Evolutionary conservation across 768 basidiomycete genomes (phyloP).

Genomic region (Lactarius indigo): DNA sequence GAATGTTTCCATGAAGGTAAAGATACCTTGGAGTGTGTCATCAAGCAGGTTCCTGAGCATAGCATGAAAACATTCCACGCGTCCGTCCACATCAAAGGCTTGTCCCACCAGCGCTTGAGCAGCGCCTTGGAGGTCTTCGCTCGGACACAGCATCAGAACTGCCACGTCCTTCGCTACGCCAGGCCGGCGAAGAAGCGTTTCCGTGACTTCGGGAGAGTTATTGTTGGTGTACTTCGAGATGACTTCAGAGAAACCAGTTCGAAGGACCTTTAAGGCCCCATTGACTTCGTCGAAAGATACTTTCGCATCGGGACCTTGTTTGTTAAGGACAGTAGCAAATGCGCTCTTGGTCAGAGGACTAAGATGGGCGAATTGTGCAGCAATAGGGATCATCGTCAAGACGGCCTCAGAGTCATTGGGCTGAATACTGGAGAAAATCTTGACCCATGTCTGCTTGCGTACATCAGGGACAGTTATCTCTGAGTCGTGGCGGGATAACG

Average conservation of each 20-base stretch:
- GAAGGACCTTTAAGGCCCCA: constrained; percentile 50
- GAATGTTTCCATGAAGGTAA: constrained; percentile 65
- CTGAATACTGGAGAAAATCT: constrained; percentile 56
- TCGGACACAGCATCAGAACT: constrained; percentile 76
- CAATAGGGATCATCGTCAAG: constrained; percentile 51
- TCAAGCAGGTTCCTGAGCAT: constrained; percentile 66
- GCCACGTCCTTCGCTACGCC: constrained; percentile 59
- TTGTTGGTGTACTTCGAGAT: constrained; percentile 66
- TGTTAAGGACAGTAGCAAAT: constrained; percentile 41
- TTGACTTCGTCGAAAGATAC: constrained; percentile 57
- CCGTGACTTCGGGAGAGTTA: constrained; percentile 47
- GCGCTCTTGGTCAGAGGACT: constrained; percentile 54
- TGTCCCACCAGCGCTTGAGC: constrained; percentile 79
- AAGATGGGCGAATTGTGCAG: constrained; percentile 62
- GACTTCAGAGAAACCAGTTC: constrained; percentile 58
- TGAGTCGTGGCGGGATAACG: constrained; percentile 38
- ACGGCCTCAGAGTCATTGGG: constrained; percentile 57
- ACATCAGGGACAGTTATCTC: constrained; percentile 38
- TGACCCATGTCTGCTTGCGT: constrained; percentile 64
- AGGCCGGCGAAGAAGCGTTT: constrained; percentile 51
- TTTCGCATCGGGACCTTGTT: constrained; percentile 29
- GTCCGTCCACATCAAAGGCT: constrained; percentile 86
- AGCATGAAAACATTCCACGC: constrained; percentile 82
- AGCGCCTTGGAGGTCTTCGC: constrained; percentile 66
- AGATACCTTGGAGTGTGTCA: constrained; percentile 66